Evolutionary conservation across 768 basidiomycete species (phyloP).

Genomic region (Cubamyces sp.): DNA sequence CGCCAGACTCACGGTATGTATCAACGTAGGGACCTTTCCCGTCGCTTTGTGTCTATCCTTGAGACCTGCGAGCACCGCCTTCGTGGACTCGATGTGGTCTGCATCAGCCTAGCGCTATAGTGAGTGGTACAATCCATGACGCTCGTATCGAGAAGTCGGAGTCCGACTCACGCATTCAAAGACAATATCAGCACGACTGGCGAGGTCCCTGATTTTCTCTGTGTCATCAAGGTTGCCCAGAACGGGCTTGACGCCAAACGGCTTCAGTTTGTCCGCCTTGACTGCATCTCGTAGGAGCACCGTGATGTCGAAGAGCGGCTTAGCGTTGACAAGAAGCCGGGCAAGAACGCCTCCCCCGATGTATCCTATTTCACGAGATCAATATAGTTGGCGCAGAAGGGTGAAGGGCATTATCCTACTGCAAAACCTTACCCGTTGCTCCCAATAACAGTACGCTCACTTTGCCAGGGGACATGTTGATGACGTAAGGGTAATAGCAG

Average conservation of each 20-base stretch:
- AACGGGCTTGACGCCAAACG: conserved; percentile 28
- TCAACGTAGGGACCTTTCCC: conserved; percentile 49
- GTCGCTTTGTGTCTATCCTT: conserved; percentile 50
- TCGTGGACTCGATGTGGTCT: conserved; percentile 49
- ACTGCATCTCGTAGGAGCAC: conserved; percentile 48
- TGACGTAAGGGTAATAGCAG: not conserved
- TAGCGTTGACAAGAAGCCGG: conserved; percentile 44
- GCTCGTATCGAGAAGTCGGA: not conserved
- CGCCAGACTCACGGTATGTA: conserved; percentile 59
- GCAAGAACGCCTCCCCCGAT: conserved; percentile 57
- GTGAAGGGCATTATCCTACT: no score
- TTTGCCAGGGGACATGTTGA: not conserved
- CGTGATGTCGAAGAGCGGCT: conserved; percentile 46
- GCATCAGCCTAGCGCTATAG: conserved; percentile 42
- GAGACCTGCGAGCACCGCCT: conserved; percentile 55
- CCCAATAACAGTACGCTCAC: conserved; percentile 4
- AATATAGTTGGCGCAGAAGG: not conserved
- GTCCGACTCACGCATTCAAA: conserved; percentile 25
- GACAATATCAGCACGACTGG: conserved; percentile 48
- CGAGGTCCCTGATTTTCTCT: conserved; percentile 40
- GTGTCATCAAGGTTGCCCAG: conserved; percentile 37
- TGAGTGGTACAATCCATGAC: not conserved
- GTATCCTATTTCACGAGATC: conserved; percentile 42
- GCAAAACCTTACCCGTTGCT: not conserved
- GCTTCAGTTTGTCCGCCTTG: conserved; percentile 35